Base-by-base conservation (phyloP, 345 rosid genomes). In the Salix udensis region DNA sequence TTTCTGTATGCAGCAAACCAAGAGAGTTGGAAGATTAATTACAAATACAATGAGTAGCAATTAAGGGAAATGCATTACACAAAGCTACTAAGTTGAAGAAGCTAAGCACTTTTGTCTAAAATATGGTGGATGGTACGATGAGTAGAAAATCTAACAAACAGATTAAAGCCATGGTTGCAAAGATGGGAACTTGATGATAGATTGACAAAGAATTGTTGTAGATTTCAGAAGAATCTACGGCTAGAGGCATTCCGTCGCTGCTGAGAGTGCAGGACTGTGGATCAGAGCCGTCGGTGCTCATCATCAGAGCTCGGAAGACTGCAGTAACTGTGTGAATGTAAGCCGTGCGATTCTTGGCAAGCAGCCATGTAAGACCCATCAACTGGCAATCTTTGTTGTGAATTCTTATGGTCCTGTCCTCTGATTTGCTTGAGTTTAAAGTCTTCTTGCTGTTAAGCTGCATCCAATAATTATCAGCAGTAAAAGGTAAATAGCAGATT, bases 301-400 rank as follows among this genome's bases (percentile, higher is more conserved):
- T 82, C 94, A 93, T 91, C 72, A 91, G 80, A 5, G 97, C 98
- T 28, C 97, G 86, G n/a, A 95, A 77, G 60, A 95, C 96, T 0
- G 90, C 86, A 14, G 98, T 85, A 62, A 91, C 94, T 0, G 97
- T 91, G 70, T 84, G 90, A 73, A 93, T 88, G 86, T 95, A 95
- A 48, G 98, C 89, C 0, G 91, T 72, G 26, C 91, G 93, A 67
- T 93, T 88, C 84, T 88, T 91, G 44, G 93, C 89, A 7, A 95
- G 92, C 40, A 95, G 98, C 98, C 98, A 95, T 58, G 98, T 91
- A 55, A 95, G 90, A 61, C 97, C 98, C 98, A 95, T 95, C 62
- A 93, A 84, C 67, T 88, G 89, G 85, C 98, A 95, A 77, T 95
- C 97, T 84, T 89, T 93, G 86, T 88, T 84, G 75, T 83, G 97